Base-by-base conservation (phyloP, 2,329 filamentous ascomycete species). In the Penicillium thymicola region DNA sequence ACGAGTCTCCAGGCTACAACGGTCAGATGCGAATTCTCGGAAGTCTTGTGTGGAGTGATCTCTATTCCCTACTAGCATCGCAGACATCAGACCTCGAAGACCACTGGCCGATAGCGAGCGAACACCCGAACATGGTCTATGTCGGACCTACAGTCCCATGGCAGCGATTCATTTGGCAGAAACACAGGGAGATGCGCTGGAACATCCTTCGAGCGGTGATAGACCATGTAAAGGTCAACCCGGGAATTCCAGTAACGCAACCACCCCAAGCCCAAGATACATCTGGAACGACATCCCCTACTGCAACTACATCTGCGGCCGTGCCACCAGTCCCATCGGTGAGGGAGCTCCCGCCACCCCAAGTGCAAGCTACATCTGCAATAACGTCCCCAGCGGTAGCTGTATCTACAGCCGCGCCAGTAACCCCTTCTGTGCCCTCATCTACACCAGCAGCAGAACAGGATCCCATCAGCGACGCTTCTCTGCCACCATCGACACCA, bases 31-130 rank as follows among this genome's bases (percentile, higher is more conserved):
- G 67, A 9, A 64, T 72, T 23, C 59, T 67, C 13, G 67, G 67
- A 18, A 69, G 61, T 25, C 55, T 72, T 5, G 46, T 72, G 11
- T 72, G 70, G 67, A 60, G 64, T 14, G 69, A 72, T 40, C 43
- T 72, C 2, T 69, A 61, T 37, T 63, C 67, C 1, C 42, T 63
- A 44, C 38, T 64, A 0, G 23, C 47, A 9, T 48, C 63, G 13
- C 59, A 67, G 40, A 49, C 58, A 2, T 52, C 54, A 10, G 11
- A 28, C 6, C 41, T 69, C 4, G 56, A 60, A 45, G 61, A 67
- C 18, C 25, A 69, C 37, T 72, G 67, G 67, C 68, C 66, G 14
- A 51, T 70, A 10, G 69, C 68, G 27, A 64, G 65, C 37, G 55
- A 65, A 9, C 67, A 70, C 36, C 68, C 67, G 10, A 58, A 65